These are phyloP conservation scores for Kodamaea lidongshanica DNA, from an alignment of 805 yeast genomes.

Conservation along the genomic window DNA sequence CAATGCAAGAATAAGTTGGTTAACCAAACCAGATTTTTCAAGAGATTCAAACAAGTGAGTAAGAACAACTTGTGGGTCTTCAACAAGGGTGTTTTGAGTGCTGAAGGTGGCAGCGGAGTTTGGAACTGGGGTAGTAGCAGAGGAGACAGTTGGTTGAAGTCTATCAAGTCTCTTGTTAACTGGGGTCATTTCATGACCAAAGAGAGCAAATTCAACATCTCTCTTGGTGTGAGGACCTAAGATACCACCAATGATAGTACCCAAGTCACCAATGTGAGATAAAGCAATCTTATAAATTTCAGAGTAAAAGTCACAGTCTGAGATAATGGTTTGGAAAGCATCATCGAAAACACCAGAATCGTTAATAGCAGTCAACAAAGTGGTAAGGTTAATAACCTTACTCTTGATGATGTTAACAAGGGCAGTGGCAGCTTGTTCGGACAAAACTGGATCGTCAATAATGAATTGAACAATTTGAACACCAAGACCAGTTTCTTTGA, in stretches of 20 bases:
- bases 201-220: conserved; percentile 8
- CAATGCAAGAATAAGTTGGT: conserved; percentile 31
- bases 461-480: conserved; percentile 30
- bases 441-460: conserved; percentile 27
- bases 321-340: conserved; percentile 30
- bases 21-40: conserved; percentile 38
- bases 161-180: conserved; percentile 5
- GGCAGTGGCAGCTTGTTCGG: conserved; percentile 23
- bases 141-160: no score
- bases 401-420: conserved; percentile 25
- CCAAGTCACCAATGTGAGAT: conserved; percentile 26
- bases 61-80: conserved; percentile 13
- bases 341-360: conserved; percentile 37
- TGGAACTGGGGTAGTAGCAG: conserved; percentile 5
- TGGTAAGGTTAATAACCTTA: conserved; percentile 27
- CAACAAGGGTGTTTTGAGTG: no score
- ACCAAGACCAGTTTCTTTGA: conserved; percentile 32
- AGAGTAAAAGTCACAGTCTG: conserved; percentile 34
- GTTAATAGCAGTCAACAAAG: conserved; percentile 34
- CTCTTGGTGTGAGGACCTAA: conserved; percentile 18
- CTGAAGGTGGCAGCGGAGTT: conserved; percentile 6
- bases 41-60: conserved; percentile 38
- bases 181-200: no score
- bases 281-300: conserved; percentile 34
- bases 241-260: conserved; percentile 18